A percentile compares a stretch with the other conserved stretches of the same genome.
phyloP scores from a whole-genome alignment of 1,284 basidiomycete species.

The Blastosporella zonata region DNA sequence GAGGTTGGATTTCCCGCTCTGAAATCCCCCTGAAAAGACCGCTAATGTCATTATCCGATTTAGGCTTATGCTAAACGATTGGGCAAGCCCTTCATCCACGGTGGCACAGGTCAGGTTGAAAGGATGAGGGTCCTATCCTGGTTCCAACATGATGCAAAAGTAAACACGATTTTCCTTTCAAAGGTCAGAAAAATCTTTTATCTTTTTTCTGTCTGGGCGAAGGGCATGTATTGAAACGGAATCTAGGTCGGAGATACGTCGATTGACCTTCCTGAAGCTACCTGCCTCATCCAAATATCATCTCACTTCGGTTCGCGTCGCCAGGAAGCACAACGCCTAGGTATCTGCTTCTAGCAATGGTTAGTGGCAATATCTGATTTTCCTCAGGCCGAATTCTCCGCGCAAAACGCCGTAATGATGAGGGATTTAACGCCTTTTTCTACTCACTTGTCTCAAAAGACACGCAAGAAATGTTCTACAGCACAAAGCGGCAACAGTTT shows the following conservation, averaged over 20 bases:
- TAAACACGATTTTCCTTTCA: conserved; percentile 98
- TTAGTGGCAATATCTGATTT: neutral
- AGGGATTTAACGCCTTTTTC: conserved; percentile 99
- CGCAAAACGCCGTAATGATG: conserved; percentile 97
- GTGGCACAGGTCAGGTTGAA: conserved; percentile 93
- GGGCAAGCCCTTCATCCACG: conserved; percentile 95
- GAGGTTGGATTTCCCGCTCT: conserved; percentile 61
- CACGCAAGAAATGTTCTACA: conserved; percentile 99
- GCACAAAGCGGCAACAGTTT: conserved; percentile 98
- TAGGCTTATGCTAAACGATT: conserved; percentile 95
- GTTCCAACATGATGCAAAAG: conserved; percentile 94
- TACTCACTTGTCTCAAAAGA: conserved; percentile 99
- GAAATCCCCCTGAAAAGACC: neutral
- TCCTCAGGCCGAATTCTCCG: conserved; percentile 84
- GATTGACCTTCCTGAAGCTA: conserved; percentile 98
- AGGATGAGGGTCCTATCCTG: conserved; percentile 92
- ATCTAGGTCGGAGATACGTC: conserved; percentile 96
- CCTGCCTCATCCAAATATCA: conserved; percentile 99
- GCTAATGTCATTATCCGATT: conserved; percentile 11
- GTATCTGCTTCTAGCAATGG: conserved; percentile 37
- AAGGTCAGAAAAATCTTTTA: conserved; percentile 54
- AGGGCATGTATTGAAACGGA: conserved; percentile 7
- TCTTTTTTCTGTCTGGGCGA: conserved; percentile 3
- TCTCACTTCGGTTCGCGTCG: conserved; percentile 98
- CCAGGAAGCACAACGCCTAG: conserved; percentile 96